Evolutionary conservation across 768 basidiomycete genomes (phyloP).

Genomic region (Lactarius psammicola): DNA sequence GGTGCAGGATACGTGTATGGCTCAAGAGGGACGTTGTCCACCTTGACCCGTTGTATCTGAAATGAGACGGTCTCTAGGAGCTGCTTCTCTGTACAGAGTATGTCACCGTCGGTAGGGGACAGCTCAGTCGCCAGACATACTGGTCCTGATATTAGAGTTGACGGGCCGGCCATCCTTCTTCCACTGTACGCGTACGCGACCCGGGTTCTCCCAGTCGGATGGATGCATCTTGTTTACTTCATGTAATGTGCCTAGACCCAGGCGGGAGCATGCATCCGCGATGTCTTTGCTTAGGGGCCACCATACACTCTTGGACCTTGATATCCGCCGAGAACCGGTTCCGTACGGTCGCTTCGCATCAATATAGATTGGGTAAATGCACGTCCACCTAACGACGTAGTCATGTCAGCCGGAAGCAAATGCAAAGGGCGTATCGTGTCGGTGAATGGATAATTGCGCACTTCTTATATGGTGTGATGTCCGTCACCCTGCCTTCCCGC

Average conservation of each 20-base stretch:
- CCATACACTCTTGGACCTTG: slow-evolving; percentile 79
- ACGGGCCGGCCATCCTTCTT: slow-evolving; percentile 72
- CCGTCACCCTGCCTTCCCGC: slow-evolving; percentile 45
- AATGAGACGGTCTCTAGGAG: slow-evolving; percentile 71
- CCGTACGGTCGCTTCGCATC: slow-evolving; percentile 91
- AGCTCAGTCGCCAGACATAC: slow-evolving; percentile 44
- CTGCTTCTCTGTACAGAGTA: slow-evolving; percentile 55
- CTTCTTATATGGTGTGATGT: slow-evolving; percentile 84
- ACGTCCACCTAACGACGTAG: slow-evolving; percentile 70
- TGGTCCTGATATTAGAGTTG: slow-evolving; percentile 70
- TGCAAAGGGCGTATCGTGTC: slow-evolving; percentile 18
- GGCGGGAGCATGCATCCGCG: slow-evolving; percentile 70
- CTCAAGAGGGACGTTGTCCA: slow-evolving; percentile 63
- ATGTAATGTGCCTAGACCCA: slow-evolving; percentile 80
- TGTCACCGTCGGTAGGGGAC: slow-evolving; percentile 6
- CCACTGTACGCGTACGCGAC: slow-evolving; percentile 90
- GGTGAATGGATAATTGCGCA: slow-evolving; percentile 39
- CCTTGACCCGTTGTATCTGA: slow-evolving; percentile 70
- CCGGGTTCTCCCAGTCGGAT: slow-evolving; percentile 97
- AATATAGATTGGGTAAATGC: slow-evolving; percentile 95
- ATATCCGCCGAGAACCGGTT: slow-evolving; percentile 78
- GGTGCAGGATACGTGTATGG: slow-evolving; percentile 48
- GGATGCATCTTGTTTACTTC: slow-evolving; percentile 92
- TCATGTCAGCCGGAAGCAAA: slow-evolving; percentile 18
- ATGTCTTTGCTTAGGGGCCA: slow-evolving; percentile 96